Conservation (phyloP, 23 red algal species). For the Chondrus crispus region DNA sequence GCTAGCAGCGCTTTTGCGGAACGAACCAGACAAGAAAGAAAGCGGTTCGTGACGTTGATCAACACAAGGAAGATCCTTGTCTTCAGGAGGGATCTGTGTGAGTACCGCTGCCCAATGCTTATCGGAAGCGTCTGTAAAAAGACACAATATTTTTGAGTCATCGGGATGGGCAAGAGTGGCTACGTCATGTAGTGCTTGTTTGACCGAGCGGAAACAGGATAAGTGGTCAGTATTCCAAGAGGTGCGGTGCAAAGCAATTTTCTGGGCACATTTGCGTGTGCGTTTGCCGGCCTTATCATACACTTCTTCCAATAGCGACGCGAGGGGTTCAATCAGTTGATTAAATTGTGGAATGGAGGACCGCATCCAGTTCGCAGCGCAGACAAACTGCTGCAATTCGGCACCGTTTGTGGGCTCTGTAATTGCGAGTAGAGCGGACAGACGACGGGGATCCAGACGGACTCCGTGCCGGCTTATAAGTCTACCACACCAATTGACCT, state of each 20-base stretch:
- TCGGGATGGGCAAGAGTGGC: neutral
- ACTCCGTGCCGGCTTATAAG: neutral
- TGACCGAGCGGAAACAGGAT: neutral
- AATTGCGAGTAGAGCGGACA: neutral
- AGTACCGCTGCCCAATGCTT: neutral
- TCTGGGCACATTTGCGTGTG: neutral
- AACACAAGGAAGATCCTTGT: neutral
- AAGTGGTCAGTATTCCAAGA: neutral
- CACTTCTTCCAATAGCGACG: neutral
- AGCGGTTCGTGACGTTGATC: conserved; percentile 5
- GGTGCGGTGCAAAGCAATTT: neutral
- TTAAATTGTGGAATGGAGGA: neutral
- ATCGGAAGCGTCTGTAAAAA: neutral
- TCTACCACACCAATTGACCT: conserved; percentile 13
- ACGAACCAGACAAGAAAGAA: neutral
- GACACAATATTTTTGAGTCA: neutral
- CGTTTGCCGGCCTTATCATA: neutral
- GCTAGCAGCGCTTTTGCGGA: neutral
- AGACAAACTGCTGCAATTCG: conserved; percentile 15
- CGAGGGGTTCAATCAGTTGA: neutral
- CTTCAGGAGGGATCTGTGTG: neutral
- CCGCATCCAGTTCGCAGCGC: neutral
- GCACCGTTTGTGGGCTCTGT: neutral
- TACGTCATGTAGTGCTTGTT: neutral
- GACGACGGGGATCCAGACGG: neutral